A percentile compares a stretch with the other conserved stretches of the same genome.
These are phyloP conservation scores for Eimeria falciformis DNA, from an alignment of 169 alveolate genomes.

Conservation along the genomic window DNA sequence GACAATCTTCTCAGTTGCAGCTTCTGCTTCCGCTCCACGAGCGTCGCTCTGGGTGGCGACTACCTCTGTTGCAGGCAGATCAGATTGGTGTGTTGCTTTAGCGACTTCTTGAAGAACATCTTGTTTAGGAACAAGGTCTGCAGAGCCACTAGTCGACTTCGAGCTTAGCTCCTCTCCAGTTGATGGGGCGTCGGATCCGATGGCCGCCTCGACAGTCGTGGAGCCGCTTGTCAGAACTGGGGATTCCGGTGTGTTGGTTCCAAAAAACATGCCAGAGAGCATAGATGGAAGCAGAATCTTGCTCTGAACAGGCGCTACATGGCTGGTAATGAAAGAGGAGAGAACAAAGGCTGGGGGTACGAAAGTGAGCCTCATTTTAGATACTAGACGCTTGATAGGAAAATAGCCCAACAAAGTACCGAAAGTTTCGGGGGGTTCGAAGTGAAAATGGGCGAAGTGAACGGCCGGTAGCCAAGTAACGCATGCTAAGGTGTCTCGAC, in stretches of 20 bases:
- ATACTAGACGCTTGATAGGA: background rate
- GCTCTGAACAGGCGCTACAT: conserved; percentile 24
- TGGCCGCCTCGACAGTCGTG: conserved; percentile 30
- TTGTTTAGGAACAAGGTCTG: conserved; percentile 29
- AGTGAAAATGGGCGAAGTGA: conserved; percentile 47
- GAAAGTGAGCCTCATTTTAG: conserved; percentile 44
- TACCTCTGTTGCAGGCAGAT: conserved; percentile 13
- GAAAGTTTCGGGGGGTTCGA: conserved; percentile 31
- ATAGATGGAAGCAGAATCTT: conserved; percentile 44
- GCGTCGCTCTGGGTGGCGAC: conserved; percentile 46
- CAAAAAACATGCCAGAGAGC: conserved; percentile 60
- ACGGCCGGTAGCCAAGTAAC: background rate
- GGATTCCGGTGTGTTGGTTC: conserved; percentile 20
- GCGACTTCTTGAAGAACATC: conserved; percentile 25
- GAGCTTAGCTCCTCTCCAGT: conserved; percentile 32
- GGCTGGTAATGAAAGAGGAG: conserved; percentile 6
- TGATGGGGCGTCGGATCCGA: conserved; percentile 49
- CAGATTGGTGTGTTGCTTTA: conserved; percentile 45
- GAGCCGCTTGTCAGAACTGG: conserved; percentile 21
- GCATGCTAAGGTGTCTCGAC: conserved; percentile 44
- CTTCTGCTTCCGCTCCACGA: conserved; percentile 27
- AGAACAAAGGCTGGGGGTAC: conserved; percentile 42
- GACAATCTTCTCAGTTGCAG: conserved; percentile 29
- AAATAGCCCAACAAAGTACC: conserved; percentile 20
- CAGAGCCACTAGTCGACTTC: conserved; percentile 31